Evolutionary conservation across 768 basidiomycete genomes (phyloP).

Genomic region (Auriscalpium orientale): DNA sequence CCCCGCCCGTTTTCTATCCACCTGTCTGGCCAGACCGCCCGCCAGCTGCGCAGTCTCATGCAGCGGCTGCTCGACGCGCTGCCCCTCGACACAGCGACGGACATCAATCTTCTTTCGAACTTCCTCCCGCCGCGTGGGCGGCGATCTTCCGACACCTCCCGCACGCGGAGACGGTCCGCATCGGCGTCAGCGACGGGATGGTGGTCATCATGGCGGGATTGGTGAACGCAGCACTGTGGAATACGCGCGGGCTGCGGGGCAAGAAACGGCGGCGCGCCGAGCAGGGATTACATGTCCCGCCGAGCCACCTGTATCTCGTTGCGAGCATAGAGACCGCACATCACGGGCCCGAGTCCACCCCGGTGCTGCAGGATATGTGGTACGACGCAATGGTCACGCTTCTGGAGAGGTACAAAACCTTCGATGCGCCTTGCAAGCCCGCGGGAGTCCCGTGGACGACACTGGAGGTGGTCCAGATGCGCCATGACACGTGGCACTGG

Average conservation of each 20-base stretch:
- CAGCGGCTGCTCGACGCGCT: too few species aligned
- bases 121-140: background rate
- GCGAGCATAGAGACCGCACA: background rate
- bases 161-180: background rate
- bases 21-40: too few species aligned
- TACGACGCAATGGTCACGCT: background rate
- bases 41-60: too few species aligned
- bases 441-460: background rate
- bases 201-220: background rate
- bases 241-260: background rate
- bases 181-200: background rate
- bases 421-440: background rate
- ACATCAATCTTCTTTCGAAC: too few species aligned
- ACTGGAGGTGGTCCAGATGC: background rate
- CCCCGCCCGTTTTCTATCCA: too few species aligned
- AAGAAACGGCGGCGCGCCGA: background rate
- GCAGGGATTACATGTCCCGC: background rate
- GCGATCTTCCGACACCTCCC: background rate
- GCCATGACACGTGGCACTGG: too few species aligned
- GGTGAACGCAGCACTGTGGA: background rate
- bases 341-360: background rate
- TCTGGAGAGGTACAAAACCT: background rate
- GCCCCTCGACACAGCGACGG: too few species aligned
- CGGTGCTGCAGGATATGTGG: background rate
- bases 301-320: background rate